Percentiles rank a stretch among this genome's conserved stretches.
Evolutionary conservation across 352 stramenopile genomes (phyloP).

Genomic region (Globisporangium emineosum): DNA sequence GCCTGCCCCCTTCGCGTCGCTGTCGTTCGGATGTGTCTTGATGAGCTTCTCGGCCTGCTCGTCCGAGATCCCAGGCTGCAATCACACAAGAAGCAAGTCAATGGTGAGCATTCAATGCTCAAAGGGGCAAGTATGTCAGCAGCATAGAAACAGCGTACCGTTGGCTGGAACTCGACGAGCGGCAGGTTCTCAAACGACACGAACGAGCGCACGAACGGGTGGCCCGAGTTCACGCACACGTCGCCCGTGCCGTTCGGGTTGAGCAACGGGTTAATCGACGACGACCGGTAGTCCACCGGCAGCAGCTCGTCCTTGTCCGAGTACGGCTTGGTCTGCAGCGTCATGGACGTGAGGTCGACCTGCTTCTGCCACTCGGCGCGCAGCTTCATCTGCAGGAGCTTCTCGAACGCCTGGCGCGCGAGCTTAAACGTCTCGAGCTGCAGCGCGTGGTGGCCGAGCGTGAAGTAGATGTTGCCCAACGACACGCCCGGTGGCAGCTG

Average conservation of each 20-base stretch:
- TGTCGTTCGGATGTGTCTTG: conserved; percentile 47
- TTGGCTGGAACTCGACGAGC: conserved; percentile 92
- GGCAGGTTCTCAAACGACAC: conserved; percentile 95
- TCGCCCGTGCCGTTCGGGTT: conserved; percentile 87
- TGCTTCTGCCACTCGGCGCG: conserved; percentile 79
- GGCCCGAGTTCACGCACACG: conserved; percentile 90
- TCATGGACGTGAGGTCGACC: conserved; percentile 92
- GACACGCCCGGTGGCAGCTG: conserved; percentile 82
- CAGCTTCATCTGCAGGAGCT: conserved; percentile 88
- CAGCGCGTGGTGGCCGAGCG: conserved; percentile 90
- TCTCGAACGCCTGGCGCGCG: conserved; percentile 91
- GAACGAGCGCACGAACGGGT: conserved; percentile 94
- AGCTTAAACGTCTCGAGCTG: conserved; percentile 92
- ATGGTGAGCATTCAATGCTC: not conserved
- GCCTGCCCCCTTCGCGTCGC: conserved; percentile 17
- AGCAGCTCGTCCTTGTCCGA: conserved; percentile 91
- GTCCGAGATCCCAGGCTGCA: conserved; percentile 66
- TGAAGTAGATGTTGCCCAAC: conserved; percentile 91
- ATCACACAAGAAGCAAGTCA: conserved; percentile 3
- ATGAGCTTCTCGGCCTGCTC: conserved; percentile 86
- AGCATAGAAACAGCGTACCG: conserved; percentile 26
- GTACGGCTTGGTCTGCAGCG: conserved; percentile 91
- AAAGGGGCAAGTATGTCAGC: not conserved
- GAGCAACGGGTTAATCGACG: conserved; percentile 90
- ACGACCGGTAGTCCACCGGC: conserved; percentile 95